Percentiles rank a stretch among this genome's conserved stretches.
Conservation (phyloP, 805 yeast species). For the Candida sithepensis region DNA sequence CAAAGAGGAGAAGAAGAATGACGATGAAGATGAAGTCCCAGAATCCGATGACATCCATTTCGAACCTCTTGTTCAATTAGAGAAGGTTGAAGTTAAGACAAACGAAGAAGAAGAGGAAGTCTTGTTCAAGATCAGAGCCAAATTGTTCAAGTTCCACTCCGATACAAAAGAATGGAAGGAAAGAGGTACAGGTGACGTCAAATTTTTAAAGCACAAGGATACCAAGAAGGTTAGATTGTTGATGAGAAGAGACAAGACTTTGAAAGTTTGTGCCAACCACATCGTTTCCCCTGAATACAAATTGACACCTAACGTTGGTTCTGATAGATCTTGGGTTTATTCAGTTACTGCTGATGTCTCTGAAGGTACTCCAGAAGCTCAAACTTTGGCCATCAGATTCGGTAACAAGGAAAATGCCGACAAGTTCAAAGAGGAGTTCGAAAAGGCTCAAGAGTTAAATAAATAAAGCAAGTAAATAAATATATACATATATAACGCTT, state of each 20-base stretch:
- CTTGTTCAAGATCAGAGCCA: slow-evolving; percentile 84
- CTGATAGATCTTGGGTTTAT: slow-evolving; percentile 98
- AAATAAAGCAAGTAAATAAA: slow-evolving; percentile 27
- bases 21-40: slow-evolving; percentile 56
- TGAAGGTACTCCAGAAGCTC: slow-evolving; percentile 95
- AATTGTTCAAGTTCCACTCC: slow-evolving; percentile 80
- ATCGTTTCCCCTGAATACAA: slow-evolving; percentile 76
- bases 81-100: slow-evolving; percentile 94
- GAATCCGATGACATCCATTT: slow-evolving; percentile 87
- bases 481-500: background rate
- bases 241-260: slow-evolving; percentile 99
- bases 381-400: slow-evolving; percentile 94
- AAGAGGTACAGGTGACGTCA: slow-evolving; percentile 98
- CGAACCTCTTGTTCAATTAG: slow-evolving; percentile 93
- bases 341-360: slow-evolving; percentile 90
- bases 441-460: slow-evolving; percentile 72
- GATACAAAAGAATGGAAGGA: slow-evolving; percentile 96
- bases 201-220: slow-evolving; percentile 85
- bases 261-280: slow-evolving; percentile 98
- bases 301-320: slow-evolving; percentile 90
- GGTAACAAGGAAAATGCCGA: slow-evolving; percentile 92
- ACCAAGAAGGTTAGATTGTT: slow-evolving; percentile 81
- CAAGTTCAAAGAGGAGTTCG: slow-evolving; percentile 89
- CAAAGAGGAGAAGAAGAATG: slow-evolving; percentile 32
- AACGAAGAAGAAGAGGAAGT: slow-evolving; percentile 89